Evolutionary conservation across 1,284 basidiomycete species (phyloP).

Genomic region (Ceratobasidium theobromae): DNA sequence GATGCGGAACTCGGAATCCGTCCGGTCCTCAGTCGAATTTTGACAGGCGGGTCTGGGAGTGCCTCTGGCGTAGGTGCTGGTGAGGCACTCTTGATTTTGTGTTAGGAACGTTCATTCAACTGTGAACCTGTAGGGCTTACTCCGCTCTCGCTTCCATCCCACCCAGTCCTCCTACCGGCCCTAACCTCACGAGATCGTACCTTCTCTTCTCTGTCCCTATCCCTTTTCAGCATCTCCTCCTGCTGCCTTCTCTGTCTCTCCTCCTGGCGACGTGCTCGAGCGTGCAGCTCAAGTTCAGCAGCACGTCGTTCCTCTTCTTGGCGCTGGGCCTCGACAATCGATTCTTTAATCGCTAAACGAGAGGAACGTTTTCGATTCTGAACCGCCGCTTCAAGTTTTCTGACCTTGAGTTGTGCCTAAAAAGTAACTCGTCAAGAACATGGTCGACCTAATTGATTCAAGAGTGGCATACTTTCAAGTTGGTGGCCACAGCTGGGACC

Average conservation of each 20-base stretch:
- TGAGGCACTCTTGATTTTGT: conserved; percentile 29
- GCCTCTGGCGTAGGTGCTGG: neutral
- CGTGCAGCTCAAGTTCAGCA: conserved; percentile 62
- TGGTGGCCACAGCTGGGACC: conserved; percentile 64
- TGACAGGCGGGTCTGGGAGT: conserved; percentile 8
- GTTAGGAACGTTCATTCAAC: neutral
- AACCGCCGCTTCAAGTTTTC: conserved; percentile 39
- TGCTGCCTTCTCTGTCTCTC: conserved; percentile 60
- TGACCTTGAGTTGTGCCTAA: conserved; percentile 61
- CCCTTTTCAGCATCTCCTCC: conserved; percentile 46
- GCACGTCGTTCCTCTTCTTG: conserved; percentile 54
- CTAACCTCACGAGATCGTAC: conserved; percentile 11
- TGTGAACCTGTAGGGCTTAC: neutral
- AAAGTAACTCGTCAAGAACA: neutral
- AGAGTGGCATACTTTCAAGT: conserved; percentile 54
- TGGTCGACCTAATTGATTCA: neutral
- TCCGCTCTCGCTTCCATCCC: conserved; percentile 28
- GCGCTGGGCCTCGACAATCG: conserved; percentile 43
- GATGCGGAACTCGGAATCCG: neutral
- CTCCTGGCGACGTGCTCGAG: conserved; percentile 59
- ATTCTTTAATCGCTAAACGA: conserved; percentile 72
- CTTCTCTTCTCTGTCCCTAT: conserved; percentile 53
- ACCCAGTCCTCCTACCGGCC: conserved; percentile 23
- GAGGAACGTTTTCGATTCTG: conserved; percentile 78
- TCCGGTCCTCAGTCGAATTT: conserved; percentile 18